Conservation (phyloP, 192 early-diverging fungal genomes). For the Phycomyces nitens region DNA sequence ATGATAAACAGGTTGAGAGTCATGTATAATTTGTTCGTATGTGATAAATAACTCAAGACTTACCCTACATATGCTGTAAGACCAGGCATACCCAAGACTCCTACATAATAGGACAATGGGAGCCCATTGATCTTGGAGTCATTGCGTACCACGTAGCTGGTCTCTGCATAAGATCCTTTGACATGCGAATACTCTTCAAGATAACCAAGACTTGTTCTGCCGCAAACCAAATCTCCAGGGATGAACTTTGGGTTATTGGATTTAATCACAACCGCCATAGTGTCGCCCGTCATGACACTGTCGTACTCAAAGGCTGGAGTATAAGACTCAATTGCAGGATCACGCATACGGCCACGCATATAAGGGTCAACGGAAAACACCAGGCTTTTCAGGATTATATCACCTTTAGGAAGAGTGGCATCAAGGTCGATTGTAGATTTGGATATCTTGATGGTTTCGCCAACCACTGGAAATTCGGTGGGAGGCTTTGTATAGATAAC, state of each 20-base stretch:
- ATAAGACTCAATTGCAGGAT: constrained; percentile 37
- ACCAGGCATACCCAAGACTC: constrained; percentile 76
- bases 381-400: constrained; percentile 56
- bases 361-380: constrained; percentile 76
- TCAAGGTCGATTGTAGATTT: constrained; percentile 43
- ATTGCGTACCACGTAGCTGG: constrained; percentile 32
- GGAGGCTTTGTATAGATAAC: constrained; percentile 38
- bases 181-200: constrained; percentile 62
- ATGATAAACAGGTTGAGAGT: constrained; percentile 9
- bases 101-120: constrained; percentile 55
- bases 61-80: constrained; percentile 66
- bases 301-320: constrained; percentile 49
- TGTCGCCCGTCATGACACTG: constrained; percentile 56
- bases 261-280: constrained; percentile 62
- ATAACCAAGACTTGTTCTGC: constrained; percentile 29
- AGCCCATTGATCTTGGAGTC: constrained; percentile 38
- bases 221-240: constrained; percentile 61
- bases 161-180: constrained; percentile 21
- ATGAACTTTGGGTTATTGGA: constrained; percentile 54
- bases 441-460: constrained; percentile 44
- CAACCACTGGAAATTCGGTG: constrained; percentile 30
- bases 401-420: constrained; percentile 37
- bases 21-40: not conserved
- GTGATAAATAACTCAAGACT: not conserved
- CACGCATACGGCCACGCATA: constrained; percentile 67